Evolutionary conservation across 257 asterid genomes (phyloP), one percentile per base, ranked within the genome.

Genomic region (Scutellaria baicalensis): DNA sequence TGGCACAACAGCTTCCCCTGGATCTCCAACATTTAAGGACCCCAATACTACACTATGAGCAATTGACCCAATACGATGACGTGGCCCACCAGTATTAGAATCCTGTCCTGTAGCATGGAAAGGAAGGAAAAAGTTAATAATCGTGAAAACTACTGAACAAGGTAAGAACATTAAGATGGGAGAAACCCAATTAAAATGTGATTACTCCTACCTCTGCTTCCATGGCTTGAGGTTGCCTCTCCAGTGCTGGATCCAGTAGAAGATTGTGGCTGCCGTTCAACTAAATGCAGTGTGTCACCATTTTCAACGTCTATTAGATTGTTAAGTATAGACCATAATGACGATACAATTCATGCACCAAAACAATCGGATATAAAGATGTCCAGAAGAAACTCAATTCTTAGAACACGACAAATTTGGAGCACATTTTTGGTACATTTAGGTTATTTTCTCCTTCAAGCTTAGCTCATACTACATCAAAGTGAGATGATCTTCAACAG

Each of bases 251-350:
- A 36, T 44, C 80, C 83, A 23, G 90, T 58, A 54, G 94, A 68
- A 14, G 92, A 83, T 66, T 88, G 96, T 27, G 77, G 81, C 72
- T 86, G 99, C 79, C 97, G 85, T 79, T 79, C 95, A 42, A 94
- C 97, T 73, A 94, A 81, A 79, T 94, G 99, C 63, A 94, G 77
- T n/a, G 97, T 94, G 79, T 88, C 90, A 61, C 90, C 97, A 78
- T 83, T 85, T 77, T 94, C 97, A 72, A 94, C 87, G 63, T 88
- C 96, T 94, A 57, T 68, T 48, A 71, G 35, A 54, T 51, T 51
- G 86, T 91, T 76, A 94, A 83, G 72, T 48, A 51, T 61, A 66
- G 68, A 68, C 50, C 57, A 68, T 55, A 73, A 52, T 71, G 59
- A 68, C 14, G 31, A 21, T 47, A 54, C 33, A 47, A 48, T 40